Evolutionary conservation across 1,284 basidiomycete species (phyloP), one percentile per base, ranked within the genome.

Genomic region (Microbotryum lychnidis-dioicae): DNA sequence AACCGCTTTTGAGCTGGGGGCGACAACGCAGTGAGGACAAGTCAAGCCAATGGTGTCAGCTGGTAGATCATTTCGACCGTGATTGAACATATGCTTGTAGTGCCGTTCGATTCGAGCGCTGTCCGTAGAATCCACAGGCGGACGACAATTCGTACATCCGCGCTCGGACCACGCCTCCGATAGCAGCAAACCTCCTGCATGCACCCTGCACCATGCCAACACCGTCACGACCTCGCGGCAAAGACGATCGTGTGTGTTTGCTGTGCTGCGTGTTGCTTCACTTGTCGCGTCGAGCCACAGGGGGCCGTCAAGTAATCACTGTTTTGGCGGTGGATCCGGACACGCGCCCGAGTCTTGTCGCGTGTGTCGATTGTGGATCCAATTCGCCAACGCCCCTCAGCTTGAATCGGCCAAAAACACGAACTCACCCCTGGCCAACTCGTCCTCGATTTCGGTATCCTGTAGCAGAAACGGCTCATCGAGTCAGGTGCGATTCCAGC

Each of bases 371-470:
- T 31, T 42, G 37, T 16, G 14, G 9, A 31, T 31, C 8, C 29
- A 8, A 31, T 31, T 31, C 48, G 37, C 29, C 23, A 21, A 18
- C 46, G 25, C 21, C 23, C 31, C 42, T n/a, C n/a, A n/a, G n/a
- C n/a, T n/a, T 31, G 18, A 27, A 44, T 8, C 7, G 23, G n/a
- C n/a, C 9, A 37, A 48, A 14, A 18, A 14, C 21, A 23, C 42
- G 47, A 27, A 79, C 85, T 69, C 73, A 90, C 91, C 89, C 81
- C 91, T 81, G 10, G 93, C 92, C 62, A 98, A 80, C 76, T 98
- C 94, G 76, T 98, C 94, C 77, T 97, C 93, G 50, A 97, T 89
- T 75, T 98, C 96, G 31, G 96, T 88, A 74, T 98, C 94, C 80
- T 69, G 64, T 37, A 12, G 16, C 12, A 42, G 5, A 3, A 16